Conservation (phyloP, 441 rosid genomes). For the Adansonia grandidieri region DNA sequence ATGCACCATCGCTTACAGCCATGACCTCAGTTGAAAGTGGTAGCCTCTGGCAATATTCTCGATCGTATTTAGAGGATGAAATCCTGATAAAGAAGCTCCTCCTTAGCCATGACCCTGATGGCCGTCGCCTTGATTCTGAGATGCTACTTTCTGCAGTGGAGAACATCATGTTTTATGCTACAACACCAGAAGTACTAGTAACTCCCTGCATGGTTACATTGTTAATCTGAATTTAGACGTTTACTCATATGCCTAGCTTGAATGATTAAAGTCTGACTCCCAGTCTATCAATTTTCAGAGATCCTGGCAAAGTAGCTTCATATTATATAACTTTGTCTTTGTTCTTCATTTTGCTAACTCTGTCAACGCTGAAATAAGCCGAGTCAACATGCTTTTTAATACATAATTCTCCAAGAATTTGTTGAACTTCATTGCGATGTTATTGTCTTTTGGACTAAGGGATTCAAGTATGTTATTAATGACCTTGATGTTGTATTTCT, state of each 20-base stretch:
- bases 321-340: background rate
- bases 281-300: background rate
- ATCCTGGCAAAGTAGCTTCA: background rate
- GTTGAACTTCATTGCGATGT: background rate
- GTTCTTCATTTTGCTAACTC: background rate
- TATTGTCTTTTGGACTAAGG: background rate
- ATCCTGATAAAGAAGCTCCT: conserved; percentile 59
- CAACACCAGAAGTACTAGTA: conserved; percentile 42
- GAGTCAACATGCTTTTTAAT: background rate
- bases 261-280: background rate
- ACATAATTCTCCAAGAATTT: background rate
- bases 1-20: conserved; percentile 19
- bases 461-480: conserved; percentile 6
- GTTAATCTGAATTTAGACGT: conserved; percentile 3
- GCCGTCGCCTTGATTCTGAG: conserved; percentile 65
- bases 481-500: conserved; percentile 6
- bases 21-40: conserved; percentile 39
- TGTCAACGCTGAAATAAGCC: background rate
- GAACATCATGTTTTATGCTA: conserved; percentile 51
- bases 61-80: conserved; percentile 46
- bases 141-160: conserved; percentile 59
- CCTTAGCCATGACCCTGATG: conserved; percentile 76
- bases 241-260: background rate
- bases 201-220: conserved; percentile 25
- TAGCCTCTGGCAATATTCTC: background rate